Conservation (phyloP, 331 rosid genomes). For the Malus hybrid region DNA sequence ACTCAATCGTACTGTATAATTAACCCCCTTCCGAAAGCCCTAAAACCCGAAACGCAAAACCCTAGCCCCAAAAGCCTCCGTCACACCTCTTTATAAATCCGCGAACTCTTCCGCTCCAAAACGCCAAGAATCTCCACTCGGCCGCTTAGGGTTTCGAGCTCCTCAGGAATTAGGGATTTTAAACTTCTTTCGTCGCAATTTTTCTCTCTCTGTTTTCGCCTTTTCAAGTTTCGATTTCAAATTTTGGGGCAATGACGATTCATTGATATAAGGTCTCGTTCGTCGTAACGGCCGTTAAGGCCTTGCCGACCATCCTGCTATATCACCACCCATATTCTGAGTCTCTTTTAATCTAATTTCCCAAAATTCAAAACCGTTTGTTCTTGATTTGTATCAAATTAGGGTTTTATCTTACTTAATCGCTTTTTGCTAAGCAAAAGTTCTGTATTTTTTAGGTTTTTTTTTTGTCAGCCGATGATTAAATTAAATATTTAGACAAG, state of each 20-base stretch:
- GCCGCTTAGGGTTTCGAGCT: neutral
- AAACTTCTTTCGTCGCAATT: too few species aligned
- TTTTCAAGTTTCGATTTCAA: neutral
- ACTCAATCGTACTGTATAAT: neutral
- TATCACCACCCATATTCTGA: conserved; percentile 95
- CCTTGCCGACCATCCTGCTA: conserved; percentile 94
- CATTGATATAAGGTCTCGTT: conserved; percentile 63
- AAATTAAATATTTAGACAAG: conserved; percentile 44
- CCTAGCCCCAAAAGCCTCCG: conserved; percentile 9
- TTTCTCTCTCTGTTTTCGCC: too few species aligned
- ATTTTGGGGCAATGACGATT: conserved; percentile 40
- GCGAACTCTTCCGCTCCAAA: neutral
- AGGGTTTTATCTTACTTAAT: too few species aligned
- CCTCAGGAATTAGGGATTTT: neutral
- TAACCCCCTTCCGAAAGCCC: neutral
- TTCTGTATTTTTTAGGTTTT: too few species aligned
- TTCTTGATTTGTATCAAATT: neutral
- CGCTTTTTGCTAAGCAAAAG: neutral
- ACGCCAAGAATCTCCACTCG: neutral
- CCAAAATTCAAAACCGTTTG: neutral
- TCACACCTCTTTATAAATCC: conserved; percentile 18
- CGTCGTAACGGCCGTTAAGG: conserved; percentile 78
- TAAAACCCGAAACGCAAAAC: conserved; percentile 8
- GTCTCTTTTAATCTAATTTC: conserved; percentile 16
- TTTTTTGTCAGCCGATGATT: conserved; percentile 51